phyloP scores from a whole-genome alignment of 2,329 filamentous ascomycete genomes.

The Fusarium sororula region DNA sequence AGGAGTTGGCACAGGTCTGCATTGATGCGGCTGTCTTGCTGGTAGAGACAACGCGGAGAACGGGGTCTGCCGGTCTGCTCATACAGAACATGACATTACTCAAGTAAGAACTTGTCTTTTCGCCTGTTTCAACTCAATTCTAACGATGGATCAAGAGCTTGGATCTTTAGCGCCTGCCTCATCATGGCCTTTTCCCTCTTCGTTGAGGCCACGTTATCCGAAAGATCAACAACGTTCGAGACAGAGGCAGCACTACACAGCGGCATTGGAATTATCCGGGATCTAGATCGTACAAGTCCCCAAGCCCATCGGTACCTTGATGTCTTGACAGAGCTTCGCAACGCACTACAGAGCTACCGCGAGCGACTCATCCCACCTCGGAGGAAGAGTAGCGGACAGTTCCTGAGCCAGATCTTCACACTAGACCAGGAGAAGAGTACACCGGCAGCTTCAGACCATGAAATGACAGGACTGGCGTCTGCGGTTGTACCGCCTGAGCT shows the following conservation, averaged over 20 bases:
- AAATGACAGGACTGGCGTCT: not conserved
- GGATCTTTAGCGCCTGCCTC: not conserved
- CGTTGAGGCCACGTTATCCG: not conserved
- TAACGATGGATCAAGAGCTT: not conserved
- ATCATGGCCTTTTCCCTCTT: not conserved
- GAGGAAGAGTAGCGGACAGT: not conserved
- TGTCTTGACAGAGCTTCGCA: not conserved
- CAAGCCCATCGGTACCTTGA: constrained; percentile 3
- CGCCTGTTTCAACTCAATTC: no score
- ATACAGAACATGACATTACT: not conserved
- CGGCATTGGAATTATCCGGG: not conserved
- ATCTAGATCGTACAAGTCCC: not conserved
- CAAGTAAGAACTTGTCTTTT: not conserved
- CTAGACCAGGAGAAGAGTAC: not conserved
- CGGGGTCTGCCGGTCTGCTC: not conserved
- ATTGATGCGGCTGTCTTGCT: not conserved
- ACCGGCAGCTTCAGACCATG: fast-evolving
- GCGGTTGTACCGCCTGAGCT: not conserved
- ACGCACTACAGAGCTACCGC: not conserved
- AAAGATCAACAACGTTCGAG: not conserved
- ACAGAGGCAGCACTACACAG: not conserved
- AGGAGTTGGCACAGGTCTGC: not conserved
- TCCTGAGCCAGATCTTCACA: not conserved
- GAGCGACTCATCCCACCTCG: not conserved
- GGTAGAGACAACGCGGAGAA: not conserved